Base-by-base conservation (phyloP, 2,329 filamentous ascomycete genomes). In the Ophiosphaerella korrae region DNA sequence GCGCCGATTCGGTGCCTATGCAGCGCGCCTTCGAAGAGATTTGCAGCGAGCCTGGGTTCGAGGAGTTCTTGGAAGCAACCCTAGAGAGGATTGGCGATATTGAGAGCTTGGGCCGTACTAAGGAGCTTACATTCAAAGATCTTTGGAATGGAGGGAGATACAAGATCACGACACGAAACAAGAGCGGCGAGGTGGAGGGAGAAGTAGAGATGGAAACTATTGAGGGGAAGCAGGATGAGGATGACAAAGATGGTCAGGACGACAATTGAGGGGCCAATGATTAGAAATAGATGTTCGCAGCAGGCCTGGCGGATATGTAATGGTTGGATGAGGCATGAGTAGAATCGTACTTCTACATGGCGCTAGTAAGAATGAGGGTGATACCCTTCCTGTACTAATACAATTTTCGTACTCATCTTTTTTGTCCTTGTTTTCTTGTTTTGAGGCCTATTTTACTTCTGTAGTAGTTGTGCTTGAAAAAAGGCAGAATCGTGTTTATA, bases 1-100 rank as follows among this genome's bases (percentile, higher is more conserved):
- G 94, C 40, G 94, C 94, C 1, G 93, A 95, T 72, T 93, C 88
- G 1, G 93, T 99, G 23, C 94, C 94, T 2, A 99, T 99, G 94
- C 91, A 96, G 74, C 86, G 86, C 42, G 94, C 94, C 0, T 96
- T 99, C 75, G 83, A 86, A 50, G 85, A 92, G 65, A 92, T 99
- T 11, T 96, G 92, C 69, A 73, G 78, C 3, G 75, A 88, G 62
- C 82, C 85, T 3, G 89, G 89, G 5, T 99, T 99, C 72, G 86
- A 91, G 21, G 80, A 92, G 58, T 88, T 92, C 70, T 77, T 99
- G 13, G 86, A 96, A 54, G 86, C 83, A 3, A 97, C 94, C 0
- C 78, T 96, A 21, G 83, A 93, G 51, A 84, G 94, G 18, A 99
- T 99, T 60, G 77, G 82, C n/a, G 92, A 88, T 58, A 99, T 99